A percentile compares a stretch with the other conserved stretches of the same genome.
Evolutionary conservation across 148 eudicot genomes (phyloP).

Genomic region (Rhododendron ovatum): DNA sequence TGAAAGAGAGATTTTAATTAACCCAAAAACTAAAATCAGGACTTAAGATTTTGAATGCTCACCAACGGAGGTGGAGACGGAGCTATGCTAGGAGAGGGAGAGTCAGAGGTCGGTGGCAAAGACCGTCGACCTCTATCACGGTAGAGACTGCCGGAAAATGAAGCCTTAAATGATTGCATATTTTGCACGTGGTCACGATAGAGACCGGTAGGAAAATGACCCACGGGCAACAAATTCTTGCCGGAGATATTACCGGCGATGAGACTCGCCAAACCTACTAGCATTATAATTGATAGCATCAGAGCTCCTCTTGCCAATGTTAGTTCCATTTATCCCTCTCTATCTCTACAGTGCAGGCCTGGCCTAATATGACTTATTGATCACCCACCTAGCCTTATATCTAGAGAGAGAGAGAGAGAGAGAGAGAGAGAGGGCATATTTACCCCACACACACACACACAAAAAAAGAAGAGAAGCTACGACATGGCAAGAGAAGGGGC

Average conservation of each 20-base stretch:
- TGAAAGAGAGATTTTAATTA: too few relatives aligned
- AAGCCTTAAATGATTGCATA: conserved; percentile 4
- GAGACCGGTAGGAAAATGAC: background rate
- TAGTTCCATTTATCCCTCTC: background rate
- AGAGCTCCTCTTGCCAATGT: conserved; percentile 4
- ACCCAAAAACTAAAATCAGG: background rate
- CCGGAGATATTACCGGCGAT: background rate
- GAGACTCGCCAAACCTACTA: conserved; percentile 5
- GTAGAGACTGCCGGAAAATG: too few relatives aligned
- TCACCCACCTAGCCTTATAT: background rate
- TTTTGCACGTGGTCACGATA: conserved; percentile 11
- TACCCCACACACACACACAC: too few relatives aligned
- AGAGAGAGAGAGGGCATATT: background rate
- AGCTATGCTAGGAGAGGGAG: background rate
- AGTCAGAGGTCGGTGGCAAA: conserved; percentile 11
- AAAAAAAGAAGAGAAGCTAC: background rate
- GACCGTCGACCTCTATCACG: background rate
- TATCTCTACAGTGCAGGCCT: background rate
- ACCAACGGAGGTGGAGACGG: conserved; percentile 7
- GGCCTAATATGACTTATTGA: background rate
- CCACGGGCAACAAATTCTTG: background rate
- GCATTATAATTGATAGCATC: background rate
- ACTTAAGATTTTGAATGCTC: background rate
- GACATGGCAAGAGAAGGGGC: conserved; percentile 16
- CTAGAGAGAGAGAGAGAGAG: background rate